Percentiles rank a stretch among this genome's conserved stretches.
Conservation (phyloP, 2,329 filamentous ascomycete genomes). For the Cadophora luteo-olivacea region DNA sequence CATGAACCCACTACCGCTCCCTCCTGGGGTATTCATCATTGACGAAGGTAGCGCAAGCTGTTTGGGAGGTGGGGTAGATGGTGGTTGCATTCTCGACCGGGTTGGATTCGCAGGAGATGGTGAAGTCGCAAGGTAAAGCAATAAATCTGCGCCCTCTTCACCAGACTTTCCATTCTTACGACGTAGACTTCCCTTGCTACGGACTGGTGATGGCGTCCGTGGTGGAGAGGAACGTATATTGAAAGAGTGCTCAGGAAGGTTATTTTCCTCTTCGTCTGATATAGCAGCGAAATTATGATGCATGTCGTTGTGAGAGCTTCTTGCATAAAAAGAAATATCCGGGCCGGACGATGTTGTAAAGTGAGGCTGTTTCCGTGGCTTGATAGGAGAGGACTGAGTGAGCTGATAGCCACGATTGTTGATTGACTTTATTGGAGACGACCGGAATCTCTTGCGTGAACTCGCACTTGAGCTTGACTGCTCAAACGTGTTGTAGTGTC, state of each 20-base stretch:
- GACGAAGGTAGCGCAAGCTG: constrained; percentile 77
- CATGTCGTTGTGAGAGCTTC: constrained; percentile 61
- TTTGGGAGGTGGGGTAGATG: constrained; percentile 78
- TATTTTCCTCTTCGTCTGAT: constrained; percentile 83
- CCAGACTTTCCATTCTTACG: constrained; percentile 64
- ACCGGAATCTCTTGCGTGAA: constrained; percentile 72
- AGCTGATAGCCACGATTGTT: constrained; percentile 73
- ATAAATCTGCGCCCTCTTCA: constrained; percentile 81
- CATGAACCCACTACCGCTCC: constrained; percentile 68
- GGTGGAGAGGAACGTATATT: constrained; percentile 81
- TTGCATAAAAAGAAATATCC: constrained; percentile 79
- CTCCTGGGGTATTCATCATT: constrained; percentile 87
- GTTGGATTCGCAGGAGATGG: constrained; percentile 79
- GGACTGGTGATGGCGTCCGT: constrained; percentile 76
- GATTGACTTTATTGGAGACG: constrained; percentile 58
- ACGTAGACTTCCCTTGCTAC: constrained; percentile 56
- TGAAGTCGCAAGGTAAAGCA: constrained; percentile 88
- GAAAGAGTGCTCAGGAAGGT: constrained; percentile 80
- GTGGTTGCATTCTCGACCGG: constrained; percentile 67
- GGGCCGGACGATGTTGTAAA: constrained; percentile 76
- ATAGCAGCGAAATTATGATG: constrained; percentile 65
- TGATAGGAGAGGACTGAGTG: constrained; percentile 85
- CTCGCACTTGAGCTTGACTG: constrained; percentile 57
- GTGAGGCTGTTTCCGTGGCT: constrained; percentile 75
- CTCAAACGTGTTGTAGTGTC: constrained; percentile 66